Conservation (phyloP, 2,329 filamentous ascomycete genomes). For the Cladophialophora yegresii region DNA sequence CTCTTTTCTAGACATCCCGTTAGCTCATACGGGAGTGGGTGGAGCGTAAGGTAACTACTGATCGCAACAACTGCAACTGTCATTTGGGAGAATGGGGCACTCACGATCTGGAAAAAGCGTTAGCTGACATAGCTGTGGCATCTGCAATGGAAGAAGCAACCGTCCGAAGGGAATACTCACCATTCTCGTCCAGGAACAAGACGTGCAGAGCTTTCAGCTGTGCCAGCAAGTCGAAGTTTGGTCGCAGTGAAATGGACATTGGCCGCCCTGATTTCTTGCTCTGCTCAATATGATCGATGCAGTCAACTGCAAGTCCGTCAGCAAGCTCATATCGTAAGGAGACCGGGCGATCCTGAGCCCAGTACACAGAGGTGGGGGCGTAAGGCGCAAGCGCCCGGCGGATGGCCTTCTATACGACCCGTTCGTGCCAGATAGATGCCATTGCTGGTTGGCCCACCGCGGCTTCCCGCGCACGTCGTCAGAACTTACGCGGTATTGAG, state of each 20-base stretch:
- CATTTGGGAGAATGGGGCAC: not conserved
- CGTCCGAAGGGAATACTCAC: constrained; percentile 32
- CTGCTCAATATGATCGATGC: constrained; percentile 43
- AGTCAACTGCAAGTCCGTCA: constrained; percentile 41
- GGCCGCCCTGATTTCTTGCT: constrained; percentile 46
- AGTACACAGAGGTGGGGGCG: not conserved
- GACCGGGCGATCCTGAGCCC: not conserved
- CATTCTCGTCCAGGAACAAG: constrained; percentile 45
- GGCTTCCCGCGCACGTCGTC: not conserved
- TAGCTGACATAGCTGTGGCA: not conserved
- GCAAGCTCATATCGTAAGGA: not conserved
- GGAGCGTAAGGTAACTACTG: not conserved
- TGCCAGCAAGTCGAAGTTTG: constrained; percentile 47
- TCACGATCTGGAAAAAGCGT: not conserved
- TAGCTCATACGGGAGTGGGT: constrained; percentile 22
- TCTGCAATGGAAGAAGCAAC: not conserved
- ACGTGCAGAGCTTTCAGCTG: constrained; percentile 45
- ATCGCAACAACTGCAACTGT: not conserved
- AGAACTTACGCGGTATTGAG: constrained; percentile 43
- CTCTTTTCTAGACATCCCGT: constrained; percentile 18
- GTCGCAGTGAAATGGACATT: constrained; percentile 43
- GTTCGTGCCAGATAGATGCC: not conserved
- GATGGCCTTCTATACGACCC: not conserved
- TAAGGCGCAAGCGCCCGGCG: not conserved
- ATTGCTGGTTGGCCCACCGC: not conserved